Percentiles rank a stretch among this genome's conserved stretches.
These are phyloP conservation scores for Thermothielavioides terrestris DNA, from an alignment of 495 filamentous ascomycete genomes.

Conservation along the genomic window DNA sequence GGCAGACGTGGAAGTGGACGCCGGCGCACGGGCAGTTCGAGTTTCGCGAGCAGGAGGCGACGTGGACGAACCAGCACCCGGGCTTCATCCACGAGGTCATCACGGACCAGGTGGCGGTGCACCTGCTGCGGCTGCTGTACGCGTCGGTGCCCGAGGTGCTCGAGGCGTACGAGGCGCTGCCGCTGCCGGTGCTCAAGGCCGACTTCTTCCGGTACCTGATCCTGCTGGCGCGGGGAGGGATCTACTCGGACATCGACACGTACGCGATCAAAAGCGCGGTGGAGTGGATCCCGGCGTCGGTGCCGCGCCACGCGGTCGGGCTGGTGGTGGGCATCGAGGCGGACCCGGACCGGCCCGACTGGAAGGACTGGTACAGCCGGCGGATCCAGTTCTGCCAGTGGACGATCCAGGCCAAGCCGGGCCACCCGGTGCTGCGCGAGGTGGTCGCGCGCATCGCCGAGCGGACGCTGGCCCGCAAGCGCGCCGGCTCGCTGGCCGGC, in stretches of 20 bases:
- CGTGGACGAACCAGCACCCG: slow-evolving; percentile 85
- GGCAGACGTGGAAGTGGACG: slow-evolving; percentile 97
- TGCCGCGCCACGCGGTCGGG: slow-evolving; percentile 69
- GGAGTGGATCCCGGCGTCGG: slow-evolving; percentile 75
- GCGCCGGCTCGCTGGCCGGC: slow-evolving; percentile 53
- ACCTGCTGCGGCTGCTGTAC: slow-evolving; percentile 79
- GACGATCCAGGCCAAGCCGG: slow-evolving; percentile 94
- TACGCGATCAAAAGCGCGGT: slow-evolving; percentile 69
- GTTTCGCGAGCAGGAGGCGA: slow-evolving; percentile 75
- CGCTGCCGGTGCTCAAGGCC: slow-evolving; percentile 83
- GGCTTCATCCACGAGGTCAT: slow-evolving; percentile 94
- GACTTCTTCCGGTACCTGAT: slow-evolving; percentile 98
- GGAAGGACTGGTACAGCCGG: slow-evolving; percentile 91
- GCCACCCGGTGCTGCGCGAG: slow-evolving; percentile 84
- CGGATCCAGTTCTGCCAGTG: slow-evolving; percentile 98
- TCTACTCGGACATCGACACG: slow-evolving; percentile 97
- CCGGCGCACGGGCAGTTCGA: slow-evolving; percentile 73
- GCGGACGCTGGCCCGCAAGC: slow-evolving; percentile 69
- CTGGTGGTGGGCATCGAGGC: slow-evolving; percentile 92
- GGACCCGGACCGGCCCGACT: slow-evolving; percentile 86
- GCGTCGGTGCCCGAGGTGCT: slow-evolving; percentile 79
- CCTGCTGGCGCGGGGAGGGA: slow-evolving; percentile 83
- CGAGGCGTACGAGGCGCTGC: slow-evolving; percentile 83
- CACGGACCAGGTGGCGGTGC: slow-evolving; percentile 74
- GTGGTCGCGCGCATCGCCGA: slow-evolving; percentile 79